These are phyloP conservation scores for Apiospora hydei DNA, from an alignment of 2,329 filamentous ascomycete species.

Conservation along the genomic window DNA sequence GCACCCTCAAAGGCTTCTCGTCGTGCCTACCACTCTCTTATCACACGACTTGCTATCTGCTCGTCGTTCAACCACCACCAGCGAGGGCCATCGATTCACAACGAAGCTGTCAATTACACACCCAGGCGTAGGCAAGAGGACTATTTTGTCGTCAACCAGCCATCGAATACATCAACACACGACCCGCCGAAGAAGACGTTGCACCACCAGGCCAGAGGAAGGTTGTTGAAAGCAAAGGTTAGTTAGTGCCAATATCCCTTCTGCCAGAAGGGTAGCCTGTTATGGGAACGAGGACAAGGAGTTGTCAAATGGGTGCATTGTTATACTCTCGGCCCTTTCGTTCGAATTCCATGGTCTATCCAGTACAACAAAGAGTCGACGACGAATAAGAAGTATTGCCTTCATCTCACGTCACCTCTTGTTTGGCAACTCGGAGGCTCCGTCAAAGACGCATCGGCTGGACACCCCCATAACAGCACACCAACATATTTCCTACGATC, in stretches of 20 bases:
- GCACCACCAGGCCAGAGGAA: slow-evolving; percentile 8
- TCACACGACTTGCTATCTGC: neutral
- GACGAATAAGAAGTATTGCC: slow-evolving; percentile 11
- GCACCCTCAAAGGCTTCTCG: slow-evolving; percentile 5
- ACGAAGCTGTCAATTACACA: neutral
- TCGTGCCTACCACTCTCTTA: neutral
- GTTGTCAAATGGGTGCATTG: slow-evolving; percentile 10
- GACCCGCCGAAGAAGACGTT: neutral
- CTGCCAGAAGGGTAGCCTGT: slow-evolving; percentile 1
- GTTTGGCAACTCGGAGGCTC: neutral
- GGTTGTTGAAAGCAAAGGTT: slow-evolving; percentile 14
- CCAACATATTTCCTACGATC: slow-evolving; percentile 1
- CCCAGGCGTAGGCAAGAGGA: neutral
- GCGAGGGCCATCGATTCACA: slow-evolving; percentile 7
- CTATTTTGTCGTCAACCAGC: neutral
- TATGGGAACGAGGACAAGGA: neutral
- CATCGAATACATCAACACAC: neutral
- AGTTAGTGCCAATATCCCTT: slow-evolving; percentile 10
- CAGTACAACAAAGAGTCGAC: slow-evolving; percentile 8
- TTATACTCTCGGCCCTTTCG: neutral
- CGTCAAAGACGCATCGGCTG: neutral
- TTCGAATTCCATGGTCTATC: neutral
- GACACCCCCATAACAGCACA: neutral
- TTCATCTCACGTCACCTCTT: neutral
- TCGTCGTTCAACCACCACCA: neutral